Base-by-base conservation (phyloP, 345 rosid genomes). In the Moricandia arvensis region DNA sequence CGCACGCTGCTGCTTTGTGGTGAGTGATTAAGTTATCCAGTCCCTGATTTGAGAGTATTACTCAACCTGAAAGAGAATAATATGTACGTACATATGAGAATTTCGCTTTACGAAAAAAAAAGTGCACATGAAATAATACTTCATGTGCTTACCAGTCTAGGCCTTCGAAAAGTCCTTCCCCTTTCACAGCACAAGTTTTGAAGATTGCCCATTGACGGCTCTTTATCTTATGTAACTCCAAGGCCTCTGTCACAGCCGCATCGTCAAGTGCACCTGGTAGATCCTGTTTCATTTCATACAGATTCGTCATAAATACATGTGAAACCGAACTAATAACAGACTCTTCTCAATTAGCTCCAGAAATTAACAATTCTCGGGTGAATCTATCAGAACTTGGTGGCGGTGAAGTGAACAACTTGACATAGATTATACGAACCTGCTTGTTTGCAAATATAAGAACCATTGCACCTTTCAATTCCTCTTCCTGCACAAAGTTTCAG, bases 141-240 rank as follows among this genome's bases (percentile, higher is more conserved):
- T 3, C 27, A 10, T 9, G 53, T 66, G 60, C 71, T 73, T 81
- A 88, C 85, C 90, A 85, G 79, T 88, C 90, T 74, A 86, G 68
- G 51, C 90, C 93, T 77, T 88, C 89, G 70, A 80, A 84, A 55
- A 88, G 86, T 45, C 93, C 93, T 76, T 86, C 90, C 64, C 89
- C 90, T 69, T 86, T 86, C 4, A 80, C 71, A 26, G 90, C 90
- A 84, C 87, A 86, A 61, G 89, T 86, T 83, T 86, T 86, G 76
- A 88, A 88, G 35, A 86, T 88, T 59, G 87, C 81, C 90, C 93
- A 83, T 27, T 85, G 90, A 34, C 86, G 82, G 68, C 70, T 86
- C 82, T 88, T 88, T 27, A 86, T 81, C 81, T 88, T 88, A 74
- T 85, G 93, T 73, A 81, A 78, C 73, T 87, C 91, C 79, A 81